These are phyloP conservation scores for Yamadazyma philogaea DNA, from an alignment of 805 yeast species.

Conservation along the genomic window DNA sequence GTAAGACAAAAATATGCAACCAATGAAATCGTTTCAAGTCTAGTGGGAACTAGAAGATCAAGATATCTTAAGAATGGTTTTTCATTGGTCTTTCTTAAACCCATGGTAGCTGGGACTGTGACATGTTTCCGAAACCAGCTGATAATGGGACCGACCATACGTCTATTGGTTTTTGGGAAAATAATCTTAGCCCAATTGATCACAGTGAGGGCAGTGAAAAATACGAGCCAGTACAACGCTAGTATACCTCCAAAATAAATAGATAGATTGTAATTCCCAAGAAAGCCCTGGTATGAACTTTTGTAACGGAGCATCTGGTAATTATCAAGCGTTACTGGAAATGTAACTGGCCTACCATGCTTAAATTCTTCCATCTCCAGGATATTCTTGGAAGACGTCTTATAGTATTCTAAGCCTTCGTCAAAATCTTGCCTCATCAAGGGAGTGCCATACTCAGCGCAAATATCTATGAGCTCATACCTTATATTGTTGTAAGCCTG, in stretches of 20 bases:
- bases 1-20: constrained; percentile 29
- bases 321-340: constrained; percentile 28
- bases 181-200: constrained; percentile 34
- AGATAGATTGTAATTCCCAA: constrained; percentile 43
- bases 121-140: constrained; percentile 33
- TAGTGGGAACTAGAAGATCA: constrained; percentile 38
- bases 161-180: constrained; percentile 20
- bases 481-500: constrained; percentile 23
- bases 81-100: constrained; percentile 27
- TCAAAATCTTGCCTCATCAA: constrained; percentile 23
- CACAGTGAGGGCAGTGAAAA: constrained; percentile 23
- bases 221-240: constrained; percentile 30
- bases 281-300: constrained; percentile 32
- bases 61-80: constrained; percentile 19
- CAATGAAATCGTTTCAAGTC: constrained; percentile 35
- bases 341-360: constrained; percentile 13
- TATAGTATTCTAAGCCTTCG: constrained; percentile 19
- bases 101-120: constrained; percentile 39
- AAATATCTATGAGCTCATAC: constrained; percentile 23
- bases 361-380: constrained; percentile 11
- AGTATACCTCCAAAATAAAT: constrained; percentile 40
- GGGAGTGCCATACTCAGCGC: constrained; percentile 20
- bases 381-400: constrained; percentile 14
- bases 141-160: constrained; percentile 25
- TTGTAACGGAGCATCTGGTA: constrained; percentile 18